phyloP scores from a whole-genome alignment of 257 asterid species.

The Solanum rostratum region DNA sequence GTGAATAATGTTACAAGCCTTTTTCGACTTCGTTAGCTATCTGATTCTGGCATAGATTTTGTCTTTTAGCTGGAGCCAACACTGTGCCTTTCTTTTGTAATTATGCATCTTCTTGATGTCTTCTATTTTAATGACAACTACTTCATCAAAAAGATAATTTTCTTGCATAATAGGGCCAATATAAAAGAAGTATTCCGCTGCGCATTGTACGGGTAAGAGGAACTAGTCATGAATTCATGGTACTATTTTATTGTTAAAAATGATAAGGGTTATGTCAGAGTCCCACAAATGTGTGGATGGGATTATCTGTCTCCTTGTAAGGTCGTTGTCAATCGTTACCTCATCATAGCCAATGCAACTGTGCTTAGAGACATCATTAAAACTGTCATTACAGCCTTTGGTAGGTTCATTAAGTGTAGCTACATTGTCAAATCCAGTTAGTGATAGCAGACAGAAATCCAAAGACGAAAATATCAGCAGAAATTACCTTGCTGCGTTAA shows the following conservation, averaged over 20 bases:
- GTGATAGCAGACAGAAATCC: background rate
- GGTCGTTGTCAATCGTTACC: background rate
- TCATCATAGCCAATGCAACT: background rate
- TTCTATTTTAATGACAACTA: too few species aligned
- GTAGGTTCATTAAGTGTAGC: background rate
- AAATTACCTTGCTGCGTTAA: conserved; percentile 73
- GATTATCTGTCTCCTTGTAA: background rate
- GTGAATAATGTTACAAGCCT: too few species aligned
- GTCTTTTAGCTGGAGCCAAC: too few species aligned
- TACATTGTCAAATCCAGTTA: background rate
- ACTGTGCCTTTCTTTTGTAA: too few species aligned
- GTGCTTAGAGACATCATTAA: background rate
- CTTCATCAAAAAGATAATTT: background rate
- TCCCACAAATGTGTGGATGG: background rate
- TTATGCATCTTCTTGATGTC: too few species aligned
- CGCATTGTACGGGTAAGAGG: background rate
- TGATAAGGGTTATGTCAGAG: background rate
- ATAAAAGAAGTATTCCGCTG: background rate
- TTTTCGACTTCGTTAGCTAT: too few species aligned
- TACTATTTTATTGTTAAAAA: background rate
- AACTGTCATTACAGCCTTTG: background rate
- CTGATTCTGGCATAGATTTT: too few species aligned
- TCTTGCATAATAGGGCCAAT: background rate
- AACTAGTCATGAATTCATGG: background rate
- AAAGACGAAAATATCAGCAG: background rate